phyloP scores from a whole-genome alignment of 768 basidiomycete species.

The Cystofilobasidium ferigula region DNA sequence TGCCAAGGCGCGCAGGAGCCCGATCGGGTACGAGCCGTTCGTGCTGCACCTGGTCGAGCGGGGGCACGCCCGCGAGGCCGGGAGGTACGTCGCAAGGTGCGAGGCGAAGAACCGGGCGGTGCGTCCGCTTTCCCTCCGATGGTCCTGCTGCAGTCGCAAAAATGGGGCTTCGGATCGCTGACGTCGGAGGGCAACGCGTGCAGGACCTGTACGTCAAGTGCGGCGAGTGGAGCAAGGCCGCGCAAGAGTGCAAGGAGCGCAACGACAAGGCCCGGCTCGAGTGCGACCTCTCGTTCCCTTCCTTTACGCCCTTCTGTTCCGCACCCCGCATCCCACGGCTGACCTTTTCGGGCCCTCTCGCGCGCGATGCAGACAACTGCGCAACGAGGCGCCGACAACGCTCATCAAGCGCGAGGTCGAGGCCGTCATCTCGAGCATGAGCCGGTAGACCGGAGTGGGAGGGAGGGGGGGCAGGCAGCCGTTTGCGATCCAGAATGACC shows the following conservation, averaged over 20 bases:
- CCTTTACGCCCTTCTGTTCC: neutral
- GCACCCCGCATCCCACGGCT: neutral
- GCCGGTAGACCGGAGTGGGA: conserved; percentile 9
- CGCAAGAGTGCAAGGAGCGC: conserved; percentile 76
- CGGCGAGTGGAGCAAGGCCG: conserved; percentile 80
- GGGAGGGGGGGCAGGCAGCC: too few relatives aligned
- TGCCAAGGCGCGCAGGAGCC: conserved; percentile 74
- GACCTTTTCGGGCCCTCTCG: neutral
- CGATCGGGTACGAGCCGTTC: conserved; percentile 76
- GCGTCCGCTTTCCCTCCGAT: neutral
- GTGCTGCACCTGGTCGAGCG: conserved; percentile 58
- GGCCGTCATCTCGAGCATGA: conserved; percentile 16
- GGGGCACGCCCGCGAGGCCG: conserved; percentile 65
- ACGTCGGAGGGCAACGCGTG: neutral
- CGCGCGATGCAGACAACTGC: conserved; percentile 13
- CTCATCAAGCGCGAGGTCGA: conserved; percentile 21
- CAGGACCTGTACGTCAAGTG: conserved; percentile 75
- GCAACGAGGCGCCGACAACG: conserved; percentile 14
- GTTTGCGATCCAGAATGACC: too few relatives aligned
- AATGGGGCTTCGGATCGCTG: too few relatives aligned
- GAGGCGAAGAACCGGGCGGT: conserved; percentile 62
- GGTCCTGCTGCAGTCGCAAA: neutral
- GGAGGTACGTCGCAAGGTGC: conserved; percentile 66
- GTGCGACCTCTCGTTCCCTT: conserved; percentile 46
- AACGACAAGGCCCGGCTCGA: conserved; percentile 72